Base-by-base conservation (phyloP, 805 yeast genomes). In the Candida coleopterorum region DNA sequence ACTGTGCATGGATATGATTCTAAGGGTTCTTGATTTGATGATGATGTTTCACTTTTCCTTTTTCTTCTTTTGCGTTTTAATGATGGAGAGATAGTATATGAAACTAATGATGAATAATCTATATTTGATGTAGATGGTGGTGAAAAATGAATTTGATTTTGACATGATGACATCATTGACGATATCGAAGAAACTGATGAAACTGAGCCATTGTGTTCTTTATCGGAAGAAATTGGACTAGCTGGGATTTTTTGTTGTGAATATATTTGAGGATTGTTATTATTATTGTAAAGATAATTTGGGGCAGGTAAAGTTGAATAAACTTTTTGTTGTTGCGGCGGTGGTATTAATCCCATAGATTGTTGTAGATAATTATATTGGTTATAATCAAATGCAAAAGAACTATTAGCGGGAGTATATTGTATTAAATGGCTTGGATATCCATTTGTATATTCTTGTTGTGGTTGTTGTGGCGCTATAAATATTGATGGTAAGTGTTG, bases 1-100 rank as follows among this genome's bases (percentile, higher is more conserved):
- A 55, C 50, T 7, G 53, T 50, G 45, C 78, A 72, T 4, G 68
- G 64, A 44, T 54, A 65, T 8, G 43, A 40, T 12, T 43, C 42
- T 7, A 21, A 25, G 4, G 15, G 3, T 15, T 21, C 31, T 3
- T 15, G 20, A 3, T 29, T 7, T 4, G 31, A 26, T 16, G 27
- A 9, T 7, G 28, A 11, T 16, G 24, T 9, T 17, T 31, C 35
- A 14, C 22, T 23, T 25, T 34, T 34, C 34, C 36, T 44, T 29
- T 43, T 56, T 47, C 56, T 50, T 52, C 52, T 48, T 49, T 51
- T 48, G 32, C 52, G 46, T 48, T 45, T 61, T 28, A 56, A 43
- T 31, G 55, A 46, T 3, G 66, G 64, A 9, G 58, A 55, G 29
- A 52, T 52, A 3, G 68, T 62, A 39, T 53, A 59, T 27, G 55